phyloP scores from a whole-genome alignment of 768 basidiomycete genomes.

The Tylopilus cervinicoccineus region DNA sequence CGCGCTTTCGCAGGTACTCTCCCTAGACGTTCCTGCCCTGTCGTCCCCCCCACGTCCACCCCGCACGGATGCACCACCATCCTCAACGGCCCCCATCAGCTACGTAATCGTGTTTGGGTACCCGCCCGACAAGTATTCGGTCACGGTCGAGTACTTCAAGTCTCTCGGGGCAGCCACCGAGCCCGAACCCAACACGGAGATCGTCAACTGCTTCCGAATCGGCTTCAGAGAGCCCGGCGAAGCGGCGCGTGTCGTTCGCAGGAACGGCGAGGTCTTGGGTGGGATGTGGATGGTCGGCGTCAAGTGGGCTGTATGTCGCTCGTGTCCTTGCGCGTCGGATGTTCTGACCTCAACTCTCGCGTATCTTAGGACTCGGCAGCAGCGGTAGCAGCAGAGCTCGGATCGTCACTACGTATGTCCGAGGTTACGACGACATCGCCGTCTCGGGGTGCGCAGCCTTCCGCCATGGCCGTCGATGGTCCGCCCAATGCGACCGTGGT shows the following conservation, averaged over 20 bases:
- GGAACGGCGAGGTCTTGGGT: slow-evolving; percentile 75
- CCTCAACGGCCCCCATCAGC: slow-evolving; percentile 39
- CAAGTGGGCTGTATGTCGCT: slow-evolving; percentile 72
- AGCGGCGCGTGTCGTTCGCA: slow-evolving; percentile 73
- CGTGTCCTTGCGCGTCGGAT: background rate
- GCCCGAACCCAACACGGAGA: slow-evolving; percentile 60
- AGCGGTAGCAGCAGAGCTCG: slow-evolving; percentile 44
- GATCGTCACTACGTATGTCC: slow-evolving; percentile 26
- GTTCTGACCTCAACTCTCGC: slow-evolving; percentile 2
- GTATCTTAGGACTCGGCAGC: slow-evolving; percentile 50
- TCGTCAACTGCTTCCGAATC: slow-evolving; percentile 78
- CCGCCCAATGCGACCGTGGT: slow-evolving; percentile 42
- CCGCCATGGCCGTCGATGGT: slow-evolving; percentile 48
- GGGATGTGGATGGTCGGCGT: slow-evolving; percentile 82
- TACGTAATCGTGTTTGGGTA: slow-evolving; percentile 88
- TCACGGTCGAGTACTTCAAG: slow-evolving; percentile 71
- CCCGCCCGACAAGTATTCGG: slow-evolving; percentile 70
- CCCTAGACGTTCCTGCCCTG: slow-evolving; percentile 19
- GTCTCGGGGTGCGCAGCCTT: slow-evolving; percentile 23
- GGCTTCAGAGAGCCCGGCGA: slow-evolving; percentile 70
- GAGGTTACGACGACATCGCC: slow-evolving; percentile 14
- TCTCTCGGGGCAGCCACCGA: slow-evolving; percentile 70
- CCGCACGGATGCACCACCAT: slow-evolving; percentile 24
- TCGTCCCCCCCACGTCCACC: slow-evolving; percentile 12
- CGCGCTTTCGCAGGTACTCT: slow-evolving; percentile 13